Evolutionary conservation across 2,329 filamentous ascomycete genomes (phyloP), one percentile per base, ranked within the genome.

Genomic region (Colletotrichum gloeosporioides): DNA sequence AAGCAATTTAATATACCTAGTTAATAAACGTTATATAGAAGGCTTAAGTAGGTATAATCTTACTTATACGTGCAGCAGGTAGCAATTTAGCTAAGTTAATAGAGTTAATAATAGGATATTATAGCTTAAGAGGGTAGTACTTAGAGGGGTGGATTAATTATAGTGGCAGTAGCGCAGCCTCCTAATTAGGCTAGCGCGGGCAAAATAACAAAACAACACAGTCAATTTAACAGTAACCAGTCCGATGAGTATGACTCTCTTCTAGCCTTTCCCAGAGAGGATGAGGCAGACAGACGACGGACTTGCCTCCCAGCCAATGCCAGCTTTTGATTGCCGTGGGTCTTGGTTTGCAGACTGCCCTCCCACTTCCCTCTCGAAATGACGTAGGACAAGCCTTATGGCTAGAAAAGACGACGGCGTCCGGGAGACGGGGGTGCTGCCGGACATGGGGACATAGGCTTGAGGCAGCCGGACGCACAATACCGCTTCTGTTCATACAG

Each of bases 381-480:
- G 70, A 74, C 74, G 74, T 74, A 74, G 39, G 74, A 66, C 64
- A 76, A 76, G 70, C 64, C 65, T 39, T 61, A 32, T 22, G 62
- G 62, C 49, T 49, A 18, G 25, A 49, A 44, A 73, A 65, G 27
- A 61, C 57, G 25, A 67, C 34, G 59, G 36, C 49, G 27, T 34
- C 39, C 32, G 32, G 62, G 32, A 77, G 53, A 71, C 71, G 34
- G 66, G 22, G 66, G 9, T 49, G 64, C 18, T 73, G 64, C 57
- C 64, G 57, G 39, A 44, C 63, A 34, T 62, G 70, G 70, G 44
- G 34, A 8, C 34, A 69, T 53, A 55, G 57, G 44, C 44, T 22
- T 22, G 44, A 53, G 44, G 49, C 59, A 61, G 59, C 64, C 70
- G 65, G 36, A 36, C 36, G 53, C 55, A 65, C 32, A 53, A 57